Evolutionary conservation across 768 basidiomycete species (phyloP).

Genomic region (Basidioascus undulatus): DNA sequence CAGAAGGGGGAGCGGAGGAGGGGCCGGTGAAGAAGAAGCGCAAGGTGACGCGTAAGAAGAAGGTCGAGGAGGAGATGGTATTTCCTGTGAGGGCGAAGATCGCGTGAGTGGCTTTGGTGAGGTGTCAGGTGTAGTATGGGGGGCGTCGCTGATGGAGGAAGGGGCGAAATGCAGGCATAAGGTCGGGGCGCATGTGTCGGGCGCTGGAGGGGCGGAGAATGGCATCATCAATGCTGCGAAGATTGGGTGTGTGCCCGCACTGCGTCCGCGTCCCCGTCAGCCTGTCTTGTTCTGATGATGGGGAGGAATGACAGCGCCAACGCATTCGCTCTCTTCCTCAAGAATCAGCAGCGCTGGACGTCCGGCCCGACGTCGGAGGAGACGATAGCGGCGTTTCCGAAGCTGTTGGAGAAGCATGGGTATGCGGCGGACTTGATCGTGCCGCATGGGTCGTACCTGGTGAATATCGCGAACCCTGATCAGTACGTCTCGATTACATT

Average conservation of each 20-base stretch:
- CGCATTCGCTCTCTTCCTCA: slow-evolving; percentile 58
- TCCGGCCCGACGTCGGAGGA: slow-evolving; percentile 31
- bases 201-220: slow-evolving; percentile 56
- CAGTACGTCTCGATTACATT: slow-evolving; percentile 23
- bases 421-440: slow-evolving; percentile 40
- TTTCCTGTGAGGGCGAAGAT: slow-evolving; percentile 17
- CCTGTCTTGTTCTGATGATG: background rate
- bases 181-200: slow-evolving; percentile 61
- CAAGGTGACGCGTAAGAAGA: slow-evolving; percentile 2
- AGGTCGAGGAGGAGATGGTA: slow-evolving; percentile 6
- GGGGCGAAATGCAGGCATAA: no score
- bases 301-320: slow-evolving; percentile 32
- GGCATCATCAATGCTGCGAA: slow-evolving; percentile 40
- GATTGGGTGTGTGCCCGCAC: slow-evolving; percentile 29
- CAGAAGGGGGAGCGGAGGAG: background rate
- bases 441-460: slow-evolving; percentile 64
- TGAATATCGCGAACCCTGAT: slow-evolving; percentile 63
- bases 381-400: slow-evolving; percentile 34
- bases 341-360: slow-evolving; percentile 59
- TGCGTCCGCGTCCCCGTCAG: background rate
- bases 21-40: background rate
- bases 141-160: no score
- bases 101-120: no score
- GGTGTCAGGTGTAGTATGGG: no score
- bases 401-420: slow-evolving; percentile 32